Base-by-base conservation (phyloP, 495 filamentous ascomycete species). In the Penicillium maclennaniae region DNA sequence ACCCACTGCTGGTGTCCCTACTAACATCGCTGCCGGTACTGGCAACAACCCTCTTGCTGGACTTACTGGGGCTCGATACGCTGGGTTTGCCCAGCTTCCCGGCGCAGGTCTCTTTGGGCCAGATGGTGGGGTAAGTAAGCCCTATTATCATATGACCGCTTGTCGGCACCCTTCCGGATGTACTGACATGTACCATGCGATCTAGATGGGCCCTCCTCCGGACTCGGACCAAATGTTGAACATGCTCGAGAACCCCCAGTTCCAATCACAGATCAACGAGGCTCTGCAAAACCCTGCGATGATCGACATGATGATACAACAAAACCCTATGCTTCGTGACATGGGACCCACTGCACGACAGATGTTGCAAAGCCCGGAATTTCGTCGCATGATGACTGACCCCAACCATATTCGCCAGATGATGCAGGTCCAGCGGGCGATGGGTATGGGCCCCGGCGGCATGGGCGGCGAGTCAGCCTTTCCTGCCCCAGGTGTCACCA, bases 381-480 rank as follows among this genome's bases (percentile, higher is more conserved):
- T 97, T 64, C 83, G 95, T 53, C 80, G 88, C 17, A 95, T 97
- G 90, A 85, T 99, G 80, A 92, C 92, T n/a, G 90, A 95, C 61
- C 95, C 95, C 23, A 83, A 88, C 15, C 82, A 86, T 21, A 75
- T 97, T 20, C 80, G 92, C 38, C 82, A 86, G 58, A 88, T 91
- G 55, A 77, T 88, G 39, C 83, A 88, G 49, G 85, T 97, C 81
- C 85, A 88, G 56, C 77, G 87, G 51, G 75, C 78, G 27, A 82
- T 93, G 75, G 79, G 83, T 9, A 62, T 65, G 45, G 85, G 84
- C 21, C 23, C 23, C 23, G 74, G 73, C 12, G 79, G 74, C 17
- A 60, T 70, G 38, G 59, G 59, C 52, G 79, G 75, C 45, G 70
- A 63, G 21, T 59, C 65, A 47, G 78, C 84, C 16, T 96, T 98